A percentile compares a stretch with the other conserved stretches of the same genome.
Evolutionary conservation across 352 stramenopile genomes (phyloP).

Genomic region (Globisporangium apiculatum): DNA sequence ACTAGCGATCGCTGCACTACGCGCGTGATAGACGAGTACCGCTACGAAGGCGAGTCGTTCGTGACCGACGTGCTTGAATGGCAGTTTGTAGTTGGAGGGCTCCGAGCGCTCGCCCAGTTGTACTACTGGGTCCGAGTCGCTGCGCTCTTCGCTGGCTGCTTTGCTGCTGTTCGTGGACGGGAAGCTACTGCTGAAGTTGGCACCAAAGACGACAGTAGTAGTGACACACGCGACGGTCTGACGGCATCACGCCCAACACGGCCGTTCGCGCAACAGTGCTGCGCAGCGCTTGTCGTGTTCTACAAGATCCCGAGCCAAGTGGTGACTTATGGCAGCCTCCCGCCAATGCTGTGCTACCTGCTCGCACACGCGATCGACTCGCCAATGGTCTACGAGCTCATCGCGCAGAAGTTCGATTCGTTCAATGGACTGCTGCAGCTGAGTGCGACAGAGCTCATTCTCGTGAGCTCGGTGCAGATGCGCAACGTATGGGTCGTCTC

Average conservation of each 20-base stretch:
- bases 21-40: constrained; percentile 7
- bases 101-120: background rate
- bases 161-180: background rate
- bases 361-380: constrained; percentile 3
- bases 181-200: background rate
- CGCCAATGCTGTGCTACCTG: constrained; percentile 3
- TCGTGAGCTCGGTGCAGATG: constrained; percentile 6
- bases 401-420: constrained; percentile 17
- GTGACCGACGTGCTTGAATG: constrained; percentile 4
- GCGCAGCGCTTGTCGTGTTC: constrained; percentile 15
- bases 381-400: constrained; percentile 8
- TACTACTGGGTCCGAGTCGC: constrained; percentile 11
- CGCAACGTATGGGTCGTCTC: constrained; percentile 15
- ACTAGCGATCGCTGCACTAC: background rate
- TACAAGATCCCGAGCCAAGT: constrained; percentile 1
- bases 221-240: background rate
- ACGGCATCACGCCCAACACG: background rate
- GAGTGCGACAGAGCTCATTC: constrained; percentile 11
- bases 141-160: constrained; percentile 3
- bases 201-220: background rate
- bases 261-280: background rate
- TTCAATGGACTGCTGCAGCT: constrained; percentile 16
- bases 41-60: constrained; percentile 11
- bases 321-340: constrained; percentile 1
- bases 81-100: background rate